phyloP scores from a whole-genome alignment of 176 grass and related monocot genomes.

The Bromus sterilis region DNA sequence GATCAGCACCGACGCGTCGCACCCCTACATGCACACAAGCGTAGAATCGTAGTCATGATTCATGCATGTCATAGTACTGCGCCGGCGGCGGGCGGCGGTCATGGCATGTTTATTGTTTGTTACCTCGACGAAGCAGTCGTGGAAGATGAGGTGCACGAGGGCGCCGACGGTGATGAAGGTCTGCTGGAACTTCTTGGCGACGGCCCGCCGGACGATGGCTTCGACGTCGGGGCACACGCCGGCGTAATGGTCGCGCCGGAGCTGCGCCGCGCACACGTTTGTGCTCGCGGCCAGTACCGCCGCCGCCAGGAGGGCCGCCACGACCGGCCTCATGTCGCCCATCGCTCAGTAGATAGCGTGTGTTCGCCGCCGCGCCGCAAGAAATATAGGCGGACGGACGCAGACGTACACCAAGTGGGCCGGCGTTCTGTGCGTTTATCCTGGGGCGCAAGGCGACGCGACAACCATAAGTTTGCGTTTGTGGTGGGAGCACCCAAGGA shows the following conservation, averaged over 20 bases:
- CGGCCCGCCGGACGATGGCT: slow-evolving; percentile 36
- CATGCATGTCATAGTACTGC: neutral
- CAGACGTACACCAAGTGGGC: neutral
- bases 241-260: slow-evolving; percentile 34
- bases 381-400: neutral
- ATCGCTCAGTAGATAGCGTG: neutral
- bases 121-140: slow-evolving; percentile 47
- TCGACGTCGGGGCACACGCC: slow-evolving; percentile 48
- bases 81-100: too few relatives aligned
- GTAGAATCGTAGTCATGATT: neutral
- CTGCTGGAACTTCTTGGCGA: slow-evolving; percentile 24
- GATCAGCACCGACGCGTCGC: slow-evolving; percentile 59
- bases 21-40: slow-evolving; percentile 13
- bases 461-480: neutral
- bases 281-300: neutral
- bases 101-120: neutral
- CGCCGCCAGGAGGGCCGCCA: neutral
- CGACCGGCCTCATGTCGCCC: neutral
- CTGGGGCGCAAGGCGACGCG: neutral
- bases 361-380: neutral
- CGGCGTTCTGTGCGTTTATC: neutral
- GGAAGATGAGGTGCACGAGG: slow-evolving; percentile 53
- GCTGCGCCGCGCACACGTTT: neutral
- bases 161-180: slow-evolving; percentile 30
- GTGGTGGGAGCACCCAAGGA: neutral